Percentiles rank a stretch among this genome's conserved stretches.
phyloP scores from a whole-genome alignment of 208 protist genomes.

The Trypanosoma rangeli region DNA sequence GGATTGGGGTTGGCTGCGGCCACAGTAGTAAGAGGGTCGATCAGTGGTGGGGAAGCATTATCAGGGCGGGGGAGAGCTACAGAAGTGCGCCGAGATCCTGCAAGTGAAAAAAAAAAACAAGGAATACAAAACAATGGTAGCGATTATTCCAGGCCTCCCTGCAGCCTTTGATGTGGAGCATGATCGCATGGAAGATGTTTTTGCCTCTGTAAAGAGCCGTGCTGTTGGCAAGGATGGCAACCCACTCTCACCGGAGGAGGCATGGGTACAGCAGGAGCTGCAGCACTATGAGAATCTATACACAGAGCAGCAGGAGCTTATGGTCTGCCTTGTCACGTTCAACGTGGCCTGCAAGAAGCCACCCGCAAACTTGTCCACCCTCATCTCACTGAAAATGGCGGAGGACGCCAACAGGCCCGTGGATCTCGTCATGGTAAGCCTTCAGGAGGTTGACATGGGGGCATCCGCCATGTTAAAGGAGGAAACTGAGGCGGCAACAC shows the following conservation, averaged over 20 bases:
- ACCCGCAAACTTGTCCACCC: slow-evolving; percentile 23
- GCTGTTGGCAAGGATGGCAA: slow-evolving; percentile 7
- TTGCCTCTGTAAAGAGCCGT: slow-evolving; percentile 29
- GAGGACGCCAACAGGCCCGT: slow-evolving; percentile 26
- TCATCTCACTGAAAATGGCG: slow-evolving; percentile 28
- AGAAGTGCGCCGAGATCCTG: too few species aligned
- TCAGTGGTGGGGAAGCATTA: too few species aligned
- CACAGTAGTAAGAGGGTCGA: too few species aligned
- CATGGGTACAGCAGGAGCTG: slow-evolving; percentile 81
- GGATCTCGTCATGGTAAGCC: slow-evolving; percentile 78
- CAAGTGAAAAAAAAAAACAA: too few species aligned
- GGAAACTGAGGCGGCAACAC: slow-evolving; percentile 75
- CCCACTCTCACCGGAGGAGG: slow-evolving; percentile 39
- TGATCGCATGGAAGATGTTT: slow-evolving; percentile 42
- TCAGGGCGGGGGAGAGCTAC: too few species aligned
- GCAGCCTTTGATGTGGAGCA: slow-evolving; percentile 41
- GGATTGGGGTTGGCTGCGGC: too few species aligned
- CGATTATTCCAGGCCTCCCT: slow-evolving; percentile 68
- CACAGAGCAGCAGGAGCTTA: slow-evolving; percentile 64
- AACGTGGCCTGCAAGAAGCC: slow-evolving; percentile 89
- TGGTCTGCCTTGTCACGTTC: slow-evolving; percentile 73
- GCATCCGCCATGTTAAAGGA: slow-evolving; percentile 83
- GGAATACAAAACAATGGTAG: too few species aligned
- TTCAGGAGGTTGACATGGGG: slow-evolving; percentile 94
- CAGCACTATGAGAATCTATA: slow-evolving; percentile 70